A percentile compares a stretch with the other conserved stretches of the same genome.
These are phyloP conservation scores for Penicillium coffeae DNA, from an alignment of 495 filamentous ascomycete species.

Conservation along the genomic window DNA sequence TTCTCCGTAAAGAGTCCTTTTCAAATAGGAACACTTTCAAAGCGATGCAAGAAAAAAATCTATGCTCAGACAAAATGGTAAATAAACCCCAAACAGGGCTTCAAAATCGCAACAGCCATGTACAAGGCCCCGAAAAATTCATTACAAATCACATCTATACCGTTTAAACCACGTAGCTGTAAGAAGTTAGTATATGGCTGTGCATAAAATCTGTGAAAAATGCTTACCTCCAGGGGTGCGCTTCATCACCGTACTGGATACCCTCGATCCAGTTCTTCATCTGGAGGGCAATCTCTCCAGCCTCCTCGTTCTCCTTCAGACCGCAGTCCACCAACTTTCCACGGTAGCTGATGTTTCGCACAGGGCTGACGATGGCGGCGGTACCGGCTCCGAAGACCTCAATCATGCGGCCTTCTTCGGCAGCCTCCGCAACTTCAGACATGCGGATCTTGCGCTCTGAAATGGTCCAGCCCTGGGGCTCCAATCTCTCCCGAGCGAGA, in stretches of 20 bases:
- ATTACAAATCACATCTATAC: background rate
- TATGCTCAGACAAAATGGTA: too few relatives aligned
- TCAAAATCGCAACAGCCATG: too few relatives aligned
- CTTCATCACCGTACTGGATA: slow-evolving; percentile 90
- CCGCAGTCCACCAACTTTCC: slow-evolving; percentile 76
- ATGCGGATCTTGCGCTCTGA: slow-evolving; percentile 88
- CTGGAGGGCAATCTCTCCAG: slow-evolving; percentile 72
- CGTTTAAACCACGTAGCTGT: slow-evolving; percentile 28
- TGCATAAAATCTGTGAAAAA: too few relatives aligned
- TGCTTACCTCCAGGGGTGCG: slow-evolving; percentile 73
- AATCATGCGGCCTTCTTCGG: slow-evolving; percentile 77
- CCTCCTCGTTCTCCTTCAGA: slow-evolving; percentile 71
- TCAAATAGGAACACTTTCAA: too few relatives aligned
- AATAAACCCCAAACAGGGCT: too few relatives aligned
- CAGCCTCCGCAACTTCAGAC: slow-evolving; percentile 71
- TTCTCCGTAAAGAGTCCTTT: too few relatives aligned
- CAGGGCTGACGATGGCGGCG: slow-evolving; percentile 69
- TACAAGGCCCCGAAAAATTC: background rate
- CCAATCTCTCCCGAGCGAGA: slow-evolving; percentile 78
- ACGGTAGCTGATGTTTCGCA: slow-evolving; percentile 81
- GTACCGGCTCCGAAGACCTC: slow-evolving; percentile 95
- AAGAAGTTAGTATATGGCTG: too few relatives aligned
- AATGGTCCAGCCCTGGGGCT: slow-evolving; percentile 82
- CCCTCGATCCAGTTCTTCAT: slow-evolving; percentile 97
- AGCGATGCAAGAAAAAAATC: too few relatives aligned